These are phyloP conservation scores for Aspergillus sp. DNA, from an alignment of 2,329 filamentous ascomycete genomes.

Conservation along the genomic window DNA sequence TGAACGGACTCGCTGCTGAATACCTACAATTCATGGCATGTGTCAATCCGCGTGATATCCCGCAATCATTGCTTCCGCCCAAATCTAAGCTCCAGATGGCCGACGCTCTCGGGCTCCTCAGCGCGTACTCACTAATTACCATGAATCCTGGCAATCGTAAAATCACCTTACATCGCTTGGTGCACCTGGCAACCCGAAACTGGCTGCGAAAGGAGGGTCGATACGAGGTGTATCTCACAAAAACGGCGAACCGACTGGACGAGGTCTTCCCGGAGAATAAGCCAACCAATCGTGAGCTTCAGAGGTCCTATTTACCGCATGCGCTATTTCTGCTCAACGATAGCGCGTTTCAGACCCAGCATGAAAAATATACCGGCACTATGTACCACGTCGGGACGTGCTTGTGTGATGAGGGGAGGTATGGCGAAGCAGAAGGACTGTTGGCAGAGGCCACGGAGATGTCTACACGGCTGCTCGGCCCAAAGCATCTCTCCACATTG, in stretches of 20 bases:
- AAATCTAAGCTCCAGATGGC: conserved; percentile 5
- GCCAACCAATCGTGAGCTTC: too few relatives aligned
- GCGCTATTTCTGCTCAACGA: background rate
- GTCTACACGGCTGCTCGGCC: too few relatives aligned
- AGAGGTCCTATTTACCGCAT: too few relatives aligned
- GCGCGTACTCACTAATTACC: conserved; percentile 28
- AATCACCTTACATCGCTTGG: conserved; percentile 35
- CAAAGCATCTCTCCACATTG: too few relatives aligned
- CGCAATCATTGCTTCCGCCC: conserved; percentile 28
- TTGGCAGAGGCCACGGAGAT: too few relatives aligned
- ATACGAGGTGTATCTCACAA: background rate
- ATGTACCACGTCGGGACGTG: too few relatives aligned
- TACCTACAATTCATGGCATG: conserved; percentile 37
- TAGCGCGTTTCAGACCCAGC: too few relatives aligned
- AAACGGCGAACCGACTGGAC: too few relatives aligned
- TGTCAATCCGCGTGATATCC: conserved; percentile 33
- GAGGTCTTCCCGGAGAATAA: too few relatives aligned
- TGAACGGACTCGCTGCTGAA: background rate
- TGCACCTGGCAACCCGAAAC: conserved; percentile 35
- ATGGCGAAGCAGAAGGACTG: too few relatives aligned
- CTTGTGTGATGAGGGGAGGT: too few relatives aligned
- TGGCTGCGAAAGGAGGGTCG: conserved; percentile 28
- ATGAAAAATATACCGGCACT: too few relatives aligned
- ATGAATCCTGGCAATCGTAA: background rate
- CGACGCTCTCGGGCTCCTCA: conserved; percentile 29